phyloP scores from a whole-genome alignment of 768 basidiomycete genomes.

The Auricularia cornea region DNA sequence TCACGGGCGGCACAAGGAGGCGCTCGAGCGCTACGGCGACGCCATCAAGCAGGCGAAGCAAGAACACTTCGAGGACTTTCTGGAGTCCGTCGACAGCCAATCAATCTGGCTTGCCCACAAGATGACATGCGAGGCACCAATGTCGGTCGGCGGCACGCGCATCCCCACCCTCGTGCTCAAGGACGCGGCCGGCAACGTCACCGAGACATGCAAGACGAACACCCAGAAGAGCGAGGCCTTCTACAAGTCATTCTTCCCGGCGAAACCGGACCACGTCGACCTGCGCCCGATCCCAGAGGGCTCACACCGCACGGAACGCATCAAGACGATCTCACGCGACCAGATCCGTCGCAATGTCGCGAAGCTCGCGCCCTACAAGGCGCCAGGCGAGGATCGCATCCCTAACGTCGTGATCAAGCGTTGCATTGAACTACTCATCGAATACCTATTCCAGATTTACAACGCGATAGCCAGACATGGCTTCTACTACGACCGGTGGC shows the following conservation, averaged over 20 bases:
- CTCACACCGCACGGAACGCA: background rate
- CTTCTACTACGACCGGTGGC: constrained; percentile 14
- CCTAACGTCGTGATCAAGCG: constrained; percentile 16
- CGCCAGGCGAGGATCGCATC: constrained; percentile 11
- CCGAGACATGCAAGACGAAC: constrained; percentile 8
- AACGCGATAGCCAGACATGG: background rate
- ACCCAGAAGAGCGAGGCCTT: constrained; percentile 14
- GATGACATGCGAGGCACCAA: too few relatives aligned
- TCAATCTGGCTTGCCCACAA: too few relatives aligned
- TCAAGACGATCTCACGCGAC: constrained; percentile 8
- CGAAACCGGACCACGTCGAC: background rate
- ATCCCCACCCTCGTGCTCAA: too few relatives aligned
- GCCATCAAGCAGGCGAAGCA: too few relatives aligned
- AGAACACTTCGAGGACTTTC: too few relatives aligned
- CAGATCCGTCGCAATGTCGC: constrained; percentile 6
- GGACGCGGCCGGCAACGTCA: constrained; percentile 4
- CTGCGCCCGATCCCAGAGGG: constrained; percentile 4
- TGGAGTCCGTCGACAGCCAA: too few relatives aligned
- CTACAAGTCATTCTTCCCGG: constrained; percentile 19
- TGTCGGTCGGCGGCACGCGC: too few relatives aligned
- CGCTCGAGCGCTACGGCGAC: too few relatives aligned
- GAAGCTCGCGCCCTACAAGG: constrained; percentile 13
- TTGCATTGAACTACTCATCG: constrained; percentile 14
- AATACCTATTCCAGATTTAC: background rate
- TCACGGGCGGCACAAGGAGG: too few relatives aligned